phyloP scores from a whole-genome alignment of 305 asterid species.

The Fraxinus greggii region DNA sequence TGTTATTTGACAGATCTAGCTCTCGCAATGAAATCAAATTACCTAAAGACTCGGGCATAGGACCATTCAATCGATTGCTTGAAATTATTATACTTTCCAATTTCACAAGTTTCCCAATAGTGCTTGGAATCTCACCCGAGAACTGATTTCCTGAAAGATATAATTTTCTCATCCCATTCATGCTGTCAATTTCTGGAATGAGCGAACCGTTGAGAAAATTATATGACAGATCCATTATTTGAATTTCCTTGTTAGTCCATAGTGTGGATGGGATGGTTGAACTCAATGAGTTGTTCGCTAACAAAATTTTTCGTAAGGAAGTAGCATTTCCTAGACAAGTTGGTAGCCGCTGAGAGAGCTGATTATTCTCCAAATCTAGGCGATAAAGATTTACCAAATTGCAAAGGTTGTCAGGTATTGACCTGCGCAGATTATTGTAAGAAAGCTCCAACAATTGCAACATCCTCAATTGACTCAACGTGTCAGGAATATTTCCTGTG shows the following conservation, averaged over 20 bases:
- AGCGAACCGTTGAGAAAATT: conserved; percentile 19
- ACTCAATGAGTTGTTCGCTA: not conserved
- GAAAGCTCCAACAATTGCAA: not conserved
- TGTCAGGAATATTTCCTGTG: conserved; percentile 3
- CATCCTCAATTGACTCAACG: conserved; percentile 7
- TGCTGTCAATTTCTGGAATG: conserved; percentile 9
- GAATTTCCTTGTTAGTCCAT: conserved; percentile 9
- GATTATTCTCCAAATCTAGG: not conserved
- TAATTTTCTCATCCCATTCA: not conserved
- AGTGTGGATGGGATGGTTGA: conserved; percentile 15
- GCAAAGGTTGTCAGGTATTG: not conserved
- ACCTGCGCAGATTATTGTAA: not conserved
- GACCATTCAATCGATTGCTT: conserved; percentile 2
- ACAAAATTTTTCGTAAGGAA: conserved; percentile 7
- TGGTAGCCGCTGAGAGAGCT: not conserved
- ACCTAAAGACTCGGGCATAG: conserved; percentile 13
- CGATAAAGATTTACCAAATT: not conserved
- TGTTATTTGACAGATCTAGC: conserved; percentile 23
- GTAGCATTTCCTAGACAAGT: conserved; percentile 4
- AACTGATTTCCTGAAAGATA: conserved; percentile 12
- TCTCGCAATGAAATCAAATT: not conserved
- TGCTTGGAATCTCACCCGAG: conserved; percentile 22
- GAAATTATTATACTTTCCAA: conserved; percentile 1
- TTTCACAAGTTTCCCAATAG: conserved; percentile 17
- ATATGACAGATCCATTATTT: not conserved